These are phyloP conservation scores for Tephrocybe sp. DNA, from an alignment of 768 basidiomycete species.

Conservation along the genomic window DNA sequence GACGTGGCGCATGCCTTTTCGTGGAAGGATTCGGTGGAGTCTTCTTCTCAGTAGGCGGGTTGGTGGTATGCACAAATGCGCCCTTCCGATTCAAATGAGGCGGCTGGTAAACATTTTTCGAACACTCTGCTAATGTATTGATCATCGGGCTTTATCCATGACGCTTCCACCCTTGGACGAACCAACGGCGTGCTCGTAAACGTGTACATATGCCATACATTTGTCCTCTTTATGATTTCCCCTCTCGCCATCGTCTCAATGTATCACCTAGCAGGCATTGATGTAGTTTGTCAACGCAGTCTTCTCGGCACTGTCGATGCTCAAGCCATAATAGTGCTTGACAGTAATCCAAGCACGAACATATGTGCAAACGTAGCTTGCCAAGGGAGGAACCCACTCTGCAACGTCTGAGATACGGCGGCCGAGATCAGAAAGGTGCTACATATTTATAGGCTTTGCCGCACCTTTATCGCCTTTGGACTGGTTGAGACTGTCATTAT, in stretches of 20 bases:
- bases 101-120: no score
- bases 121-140: no score
- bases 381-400: conserved; percentile 50
- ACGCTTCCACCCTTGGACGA: no score
- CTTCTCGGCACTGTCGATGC: conserved; percentile 53
- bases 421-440: no score
- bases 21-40: no score
- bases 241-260: no score
- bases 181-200: background rate
- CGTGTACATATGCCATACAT: background rate
- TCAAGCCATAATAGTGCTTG: conserved; percentile 50
- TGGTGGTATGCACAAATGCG: no score
- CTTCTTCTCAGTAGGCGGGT: no score
- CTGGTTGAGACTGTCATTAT: conserved; percentile 38
- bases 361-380: conserved; percentile 51
- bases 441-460: no score
- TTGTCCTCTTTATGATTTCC: background rate
- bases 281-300: conserved; percentile 41
- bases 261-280: conserved; percentile 5
- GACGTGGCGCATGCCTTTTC: no score
- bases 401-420: conserved; percentile 47
- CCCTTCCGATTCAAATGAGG: no score
- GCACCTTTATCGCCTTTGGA: conserved; percentile 51
- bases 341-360: conserved; percentile 53
- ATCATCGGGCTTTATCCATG: no score